Base-by-base conservation (phyloP, 805 yeast species). In the Starmera pachycereana region DNA sequence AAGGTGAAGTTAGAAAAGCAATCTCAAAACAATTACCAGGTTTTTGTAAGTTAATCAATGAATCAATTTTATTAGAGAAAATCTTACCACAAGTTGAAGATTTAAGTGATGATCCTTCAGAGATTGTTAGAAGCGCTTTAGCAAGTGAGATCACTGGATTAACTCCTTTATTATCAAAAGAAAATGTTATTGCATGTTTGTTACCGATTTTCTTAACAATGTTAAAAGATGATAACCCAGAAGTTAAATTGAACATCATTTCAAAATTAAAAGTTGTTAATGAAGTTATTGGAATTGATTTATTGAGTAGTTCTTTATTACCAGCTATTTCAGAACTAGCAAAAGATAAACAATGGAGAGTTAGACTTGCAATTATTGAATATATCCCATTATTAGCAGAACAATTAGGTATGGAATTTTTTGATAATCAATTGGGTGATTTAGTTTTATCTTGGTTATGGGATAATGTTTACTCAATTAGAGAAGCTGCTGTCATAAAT, bases 321-420 rank as follows among this genome's bases (percentile, higher is more conserved):
- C 99, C 99, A 4, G 97, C 98, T 3, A 90, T 92, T 49, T 81
- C 95, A 10, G 96, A 90, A 50, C 72, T 92, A 49, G 97, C 98
- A 10, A 89, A 88, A 57, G 98, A 92, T 64, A 82, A 82, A 54
- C 90, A 89, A 57, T 92, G 99, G 99, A 78, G 99, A 56, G 97
- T 92, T 27, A 78, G 97, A 58, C 71, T 92, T 58, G 97, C 97
- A 10, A 92, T 92, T 46, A 92, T 92, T 55, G 95, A 92, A 60
- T 92, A 92, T 64, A 87, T 89, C 49, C 99, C 99, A 28, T 71
- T 90, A 47, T 69, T 92, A 49, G 97, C 97, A 8, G 83, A 84
- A 53, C 97, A 92, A 64, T 70, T 92, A 44, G 98, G 98, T 27
- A 89, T 84, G 39, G 79, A 86, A 27, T 88, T 90, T 55, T 92